Conservation (phyloP, 208 protist genomes). For the Leishmania guyanensis region DNA sequence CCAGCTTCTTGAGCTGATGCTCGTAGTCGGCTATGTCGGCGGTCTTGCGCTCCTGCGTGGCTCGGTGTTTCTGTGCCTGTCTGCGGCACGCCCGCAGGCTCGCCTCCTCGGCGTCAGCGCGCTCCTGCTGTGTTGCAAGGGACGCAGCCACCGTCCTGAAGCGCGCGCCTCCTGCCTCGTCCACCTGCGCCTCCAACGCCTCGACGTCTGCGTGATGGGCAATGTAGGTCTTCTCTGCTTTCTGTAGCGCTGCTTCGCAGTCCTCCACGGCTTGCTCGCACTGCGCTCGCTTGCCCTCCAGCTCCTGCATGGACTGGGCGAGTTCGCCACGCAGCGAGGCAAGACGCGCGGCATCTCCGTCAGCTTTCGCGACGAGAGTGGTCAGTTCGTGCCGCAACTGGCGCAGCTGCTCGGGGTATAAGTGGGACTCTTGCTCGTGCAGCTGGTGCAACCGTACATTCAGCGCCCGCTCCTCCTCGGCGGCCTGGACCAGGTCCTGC, state of each 20-base stretch:
- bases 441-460: conserved; percentile 72
- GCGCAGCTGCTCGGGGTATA: conserved; percentile 62
- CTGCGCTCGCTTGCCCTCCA: conserved; percentile 24
- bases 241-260: conserved; percentile 36
- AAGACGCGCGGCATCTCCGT: conserved; percentile 47
- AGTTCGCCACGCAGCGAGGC: conserved; percentile 43
- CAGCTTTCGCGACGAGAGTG: conserved; percentile 45
- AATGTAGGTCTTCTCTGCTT: conserved; percentile 46
- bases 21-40: conserved; percentile 67
- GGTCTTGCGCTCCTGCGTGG: conserved; percentile 69
- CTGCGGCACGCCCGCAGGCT: conserved; percentile 71
- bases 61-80: conserved; percentile 65
- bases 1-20: conserved; percentile 51
- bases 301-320: conserved; percentile 29
- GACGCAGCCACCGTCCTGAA: conserved; percentile 69
- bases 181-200: conserved; percentile 71
- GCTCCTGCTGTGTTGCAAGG: conserved; percentile 64
- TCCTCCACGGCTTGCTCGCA: conserved; percentile 38
- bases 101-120: conserved; percentile 72
- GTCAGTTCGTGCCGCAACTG: conserved; percentile 51
- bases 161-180: conserved; percentile 66
- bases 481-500: conserved; percentile 71
- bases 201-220: conserved; percentile 53
- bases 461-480: conserved; percentile 63
- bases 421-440: conserved; percentile 51